Base-by-base conservation (phyloP, 2,329 filamentous ascomycete species). In the Chalara sp. region DNA sequence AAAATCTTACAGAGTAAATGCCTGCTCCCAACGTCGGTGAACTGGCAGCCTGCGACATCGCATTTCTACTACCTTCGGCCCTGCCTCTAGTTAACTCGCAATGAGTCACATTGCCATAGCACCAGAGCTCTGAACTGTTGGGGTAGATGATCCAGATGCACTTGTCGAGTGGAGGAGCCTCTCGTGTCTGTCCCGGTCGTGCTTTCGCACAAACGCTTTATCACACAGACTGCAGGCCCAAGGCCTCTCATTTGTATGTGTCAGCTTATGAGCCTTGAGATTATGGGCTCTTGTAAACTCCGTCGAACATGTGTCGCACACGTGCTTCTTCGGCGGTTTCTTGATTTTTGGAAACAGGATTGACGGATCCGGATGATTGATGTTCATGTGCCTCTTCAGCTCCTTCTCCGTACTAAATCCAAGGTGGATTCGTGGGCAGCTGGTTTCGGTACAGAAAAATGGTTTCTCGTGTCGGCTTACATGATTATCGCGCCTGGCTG, bases 391-490 rank as follows among this genome's bases (percentile, higher is more conserved):
- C 39, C 50, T 51, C 33, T 53, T 53, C 5, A 55, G 35, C 32
- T 57, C 53, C n/a, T 55, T 52, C 21, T 53, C 49, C 5, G 53
- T 52, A 6, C 40, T 47, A 21, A 49, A 57, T 6, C 53, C 55
- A 10, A 53, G 39, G 12, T 55, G 37, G 8, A 37, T 48, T 44
- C 50, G 21, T 10, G 55, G n/a, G 39, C 55, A 57, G 28, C 42
- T 32, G 5, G 31, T 46, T 21, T 50, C 48, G 2, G 63, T 61
- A 54, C 70, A 72, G 31, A 61, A 60, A 45, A 61, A 70, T 2
- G 68, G 68, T 11, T 66, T 64, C 6, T 64, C 57, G 49, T 73
- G 70, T 8, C 63, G 53, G 35, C 57, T 56, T 33, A 67, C 48
- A 50, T 73, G 70, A 5, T 61, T 44, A 7, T 69, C 65, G 13